Percentiles rank a stretch among this genome's conserved stretches.
These are phyloP conservation scores for Plasmodium vivax DNA, from an alignment of 169 alveolate species.

Conservation along the genomic window DNA sequence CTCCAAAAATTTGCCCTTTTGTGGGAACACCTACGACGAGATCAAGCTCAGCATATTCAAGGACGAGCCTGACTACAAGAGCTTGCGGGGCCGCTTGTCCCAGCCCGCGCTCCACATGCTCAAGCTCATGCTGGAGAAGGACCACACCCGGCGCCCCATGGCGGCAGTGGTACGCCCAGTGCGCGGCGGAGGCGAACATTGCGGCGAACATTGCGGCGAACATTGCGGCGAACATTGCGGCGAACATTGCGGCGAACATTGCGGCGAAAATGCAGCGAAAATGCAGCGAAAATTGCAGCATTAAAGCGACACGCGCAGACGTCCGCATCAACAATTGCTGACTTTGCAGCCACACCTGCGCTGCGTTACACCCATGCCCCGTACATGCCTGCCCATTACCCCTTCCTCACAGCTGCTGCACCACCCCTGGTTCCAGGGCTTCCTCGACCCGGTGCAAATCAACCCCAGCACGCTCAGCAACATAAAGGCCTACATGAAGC, in stretches of 20 bases:
- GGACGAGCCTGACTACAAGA: constrained; percentile 66
- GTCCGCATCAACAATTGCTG: neutral
- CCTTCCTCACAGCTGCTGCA: constrained; percentile 35
- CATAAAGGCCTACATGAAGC: constrained; percentile 71
- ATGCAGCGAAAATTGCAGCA: neutral
- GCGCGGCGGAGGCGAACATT: neutral
- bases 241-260: too few species aligned
- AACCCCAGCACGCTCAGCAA: constrained; percentile 44
- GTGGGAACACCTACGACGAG: constrained; percentile 82
- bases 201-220: too few species aligned
- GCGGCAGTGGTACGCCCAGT: constrained; percentile 61
- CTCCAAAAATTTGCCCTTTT: constrained; percentile 91
- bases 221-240: too few species aligned
- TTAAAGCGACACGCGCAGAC: neutral
- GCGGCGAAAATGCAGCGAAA: too few species aligned
- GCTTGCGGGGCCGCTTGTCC: constrained; percentile 26
- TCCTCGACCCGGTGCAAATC: constrained; percentile 52
- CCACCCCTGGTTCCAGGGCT: constrained; percentile 75
- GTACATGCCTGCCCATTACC: neutral
- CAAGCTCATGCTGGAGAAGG: constrained; percentile 77
- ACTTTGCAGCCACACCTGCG: neutral
- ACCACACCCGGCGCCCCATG: constrained; percentile 60
- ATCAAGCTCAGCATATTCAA: constrained; percentile 79
- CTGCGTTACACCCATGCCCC: neutral
- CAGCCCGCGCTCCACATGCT: constrained; percentile 52